Conservation (phyloP, 2,329 filamentous ascomycete genomes). For the Xylariaceae sp. region DNA sequence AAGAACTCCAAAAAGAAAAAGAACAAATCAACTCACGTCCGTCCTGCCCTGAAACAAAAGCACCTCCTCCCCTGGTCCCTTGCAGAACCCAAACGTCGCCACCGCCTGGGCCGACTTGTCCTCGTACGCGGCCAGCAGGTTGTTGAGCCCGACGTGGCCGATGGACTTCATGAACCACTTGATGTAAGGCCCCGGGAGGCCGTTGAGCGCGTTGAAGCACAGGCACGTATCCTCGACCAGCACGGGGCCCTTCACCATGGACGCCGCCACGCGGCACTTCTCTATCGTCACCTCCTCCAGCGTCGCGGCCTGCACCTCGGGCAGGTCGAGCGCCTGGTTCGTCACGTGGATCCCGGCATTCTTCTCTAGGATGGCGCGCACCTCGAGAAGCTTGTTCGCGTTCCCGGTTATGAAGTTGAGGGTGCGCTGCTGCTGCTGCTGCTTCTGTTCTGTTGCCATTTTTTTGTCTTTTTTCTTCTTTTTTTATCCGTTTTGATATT, state of each 20-base stretch:
- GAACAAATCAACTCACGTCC: conserved; percentile 47
- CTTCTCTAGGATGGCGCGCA: conserved; percentile 72
- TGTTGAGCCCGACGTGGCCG: conserved; percentile 82
- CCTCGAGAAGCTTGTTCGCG: conserved; percentile 86
- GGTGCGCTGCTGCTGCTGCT: conserved; percentile 18
- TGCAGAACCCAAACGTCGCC: conserved; percentile 90
- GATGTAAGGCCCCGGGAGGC: conserved; percentile 86
- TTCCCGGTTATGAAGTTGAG: conserved; percentile 97
- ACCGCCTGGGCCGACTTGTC: conserved; percentile 91
- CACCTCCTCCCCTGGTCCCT: conserved; percentile 76
- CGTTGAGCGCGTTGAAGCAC: conserved; percentile 83
- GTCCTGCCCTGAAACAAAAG: conserved; percentile 90
- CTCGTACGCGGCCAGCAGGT: conserved; percentile 78
- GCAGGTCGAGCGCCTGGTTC: conserved; percentile 70
- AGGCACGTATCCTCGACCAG: conserved; percentile 94
- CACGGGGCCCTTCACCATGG: conserved; percentile 67
- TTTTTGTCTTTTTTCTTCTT: conserved; percentile 40
- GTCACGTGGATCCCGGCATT: conserved; percentile 63
- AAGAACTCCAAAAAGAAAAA: not conserved
- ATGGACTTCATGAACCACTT: conserved; percentile 90
- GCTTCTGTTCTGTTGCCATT: conserved; percentile 4
- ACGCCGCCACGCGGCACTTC: conserved; percentile 79
- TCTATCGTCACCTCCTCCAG: conserved; percentile 86
- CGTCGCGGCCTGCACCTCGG: conserved; percentile 87
- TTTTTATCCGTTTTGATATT: too few relatives aligned